phyloP scores from a whole-genome alignment of 2,329 filamentous ascomycete species.

The Arthrobotrys sinensis region DNA sequence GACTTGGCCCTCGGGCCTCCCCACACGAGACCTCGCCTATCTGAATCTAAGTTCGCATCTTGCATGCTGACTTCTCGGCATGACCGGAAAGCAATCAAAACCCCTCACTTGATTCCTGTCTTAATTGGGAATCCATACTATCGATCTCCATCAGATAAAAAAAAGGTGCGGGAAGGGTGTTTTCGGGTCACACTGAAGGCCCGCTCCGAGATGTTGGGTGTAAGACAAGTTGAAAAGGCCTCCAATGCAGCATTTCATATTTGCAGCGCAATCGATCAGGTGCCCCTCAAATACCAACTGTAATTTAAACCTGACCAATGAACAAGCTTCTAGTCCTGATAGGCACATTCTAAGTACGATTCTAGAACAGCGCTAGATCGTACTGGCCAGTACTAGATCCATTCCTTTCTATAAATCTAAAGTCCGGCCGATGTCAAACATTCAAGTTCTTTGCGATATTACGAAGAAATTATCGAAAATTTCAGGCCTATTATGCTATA shows the following conservation, averaged over 20 bases:
- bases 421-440: no score
- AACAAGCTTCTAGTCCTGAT: neutral
- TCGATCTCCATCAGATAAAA: neutral
- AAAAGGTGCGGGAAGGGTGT: neutral
- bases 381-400: no score
- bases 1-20: neutral
- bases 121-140: neutral
- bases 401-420: no score
- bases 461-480: no score
- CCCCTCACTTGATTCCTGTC: neutral
- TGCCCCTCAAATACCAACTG: neutral
- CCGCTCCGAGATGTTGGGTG: neutral
- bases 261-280: neutral
- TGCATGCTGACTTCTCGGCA: neutral
- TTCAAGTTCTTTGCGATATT: no score
- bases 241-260: neutral
- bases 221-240: neutral
- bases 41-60: slow-evolving; percentile 2
- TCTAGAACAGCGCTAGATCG: neutral
- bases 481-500: no score
- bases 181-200: neutral
- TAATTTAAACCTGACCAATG: neutral
- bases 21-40: slow-evolving; percentile 29
- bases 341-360: neutral
- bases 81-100: neutral